Base-by-base conservation (phyloP, 1,139 yeast genomes). In the Kodamaea derodonti region DNA sequence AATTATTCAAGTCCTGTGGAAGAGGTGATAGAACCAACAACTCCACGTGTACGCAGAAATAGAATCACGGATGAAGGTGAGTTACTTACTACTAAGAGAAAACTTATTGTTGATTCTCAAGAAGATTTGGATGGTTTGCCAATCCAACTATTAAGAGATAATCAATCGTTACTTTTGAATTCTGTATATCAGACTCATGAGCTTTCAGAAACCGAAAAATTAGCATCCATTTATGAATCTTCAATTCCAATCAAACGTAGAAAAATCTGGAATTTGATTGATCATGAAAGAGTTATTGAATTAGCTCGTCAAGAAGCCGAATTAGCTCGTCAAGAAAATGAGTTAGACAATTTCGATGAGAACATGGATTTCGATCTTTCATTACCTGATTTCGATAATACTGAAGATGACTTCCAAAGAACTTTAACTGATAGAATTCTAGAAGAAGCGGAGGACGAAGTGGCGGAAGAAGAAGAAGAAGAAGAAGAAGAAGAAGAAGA, bases 351-450 rank as follows among this genome's bases (percentile, higher is more conserved):
- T 24, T 47, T 48, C 27, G 56, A 55, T 26, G 39, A 49, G 24
- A 49, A 54, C 34, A 31, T 65, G 33, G 70, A 67, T 42, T 65
- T 68, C 43, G 73, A 69, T 40, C 44, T 67, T 25, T 62, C 72
- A 4, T 47, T 68, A 28, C 70, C 72, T 4, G 72, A 58, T 8
- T 45, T 65, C 13, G 65, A 56, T 10, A 46, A 51, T 2, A 41
- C 30, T n/a, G 27, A 27, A 5, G 37, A 39, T 10, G 41, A 37
- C 3, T 29, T 36, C n/a, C 38, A 41, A 30, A 34, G 24, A 15
- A 27, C 30, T 14, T 14, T 23, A 11, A 17, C 10, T 23, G 18
- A 15, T 45, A 43, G 17, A 49, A 63, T 15, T 15, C 18, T 24
- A 20, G 42, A 33, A 2, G 46, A 34, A 14, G 33, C 30, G 11